Percentiles rank a stretch among this genome's conserved stretches.
Evolutionary conservation across 441 rosid species (phyloP).

Genomic region (Macaranga tanarius): DNA sequence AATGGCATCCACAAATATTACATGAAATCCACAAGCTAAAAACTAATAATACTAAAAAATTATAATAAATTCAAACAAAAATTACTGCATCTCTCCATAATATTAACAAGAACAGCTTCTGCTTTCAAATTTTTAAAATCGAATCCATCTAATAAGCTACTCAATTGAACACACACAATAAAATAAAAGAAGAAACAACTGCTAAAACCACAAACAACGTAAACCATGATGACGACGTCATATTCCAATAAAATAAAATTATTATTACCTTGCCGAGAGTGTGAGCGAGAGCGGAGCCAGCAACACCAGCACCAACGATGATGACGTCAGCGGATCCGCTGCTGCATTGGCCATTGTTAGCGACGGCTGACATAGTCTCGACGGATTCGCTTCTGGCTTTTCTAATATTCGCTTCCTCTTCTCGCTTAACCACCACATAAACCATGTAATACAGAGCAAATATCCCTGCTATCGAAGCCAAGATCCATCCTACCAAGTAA

Average conservation of each 20-base stretch:
- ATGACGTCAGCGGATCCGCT: conserved; percentile 39
- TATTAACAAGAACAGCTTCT: background rate
- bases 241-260: background rate
- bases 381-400: conserved; percentile 26
- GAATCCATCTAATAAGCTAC: background rate
- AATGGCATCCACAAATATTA: background rate
- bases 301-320: conserved; percentile 32
- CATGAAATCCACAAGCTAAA: background rate
- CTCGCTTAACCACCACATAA: conserved; percentile 29
- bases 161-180: too few species aligned
- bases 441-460: conserved; percentile 33
- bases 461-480: conserved; percentile 40
- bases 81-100: too few species aligned
- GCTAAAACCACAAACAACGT: background rate
- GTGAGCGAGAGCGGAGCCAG: conserved; percentile 31
- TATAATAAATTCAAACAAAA: background rate
- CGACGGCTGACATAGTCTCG: conserved; percentile 29
- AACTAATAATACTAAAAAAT: too few species aligned
- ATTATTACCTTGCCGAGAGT: conserved; percentile 26
- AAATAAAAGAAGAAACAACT: background rate
- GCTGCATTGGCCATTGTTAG: conserved; percentile 26
- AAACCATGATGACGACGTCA: too few species aligned
- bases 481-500: conserved; percentile 45
- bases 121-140: background rate
- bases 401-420: conserved; percentile 1